Percentiles rank a stretch among this genome's conserved stretches.
These are phyloP conservation scores for Calendula officinalis DNA, from an alignment of 129 eudicot genomes.

Conservation along the genomic window DNA sequence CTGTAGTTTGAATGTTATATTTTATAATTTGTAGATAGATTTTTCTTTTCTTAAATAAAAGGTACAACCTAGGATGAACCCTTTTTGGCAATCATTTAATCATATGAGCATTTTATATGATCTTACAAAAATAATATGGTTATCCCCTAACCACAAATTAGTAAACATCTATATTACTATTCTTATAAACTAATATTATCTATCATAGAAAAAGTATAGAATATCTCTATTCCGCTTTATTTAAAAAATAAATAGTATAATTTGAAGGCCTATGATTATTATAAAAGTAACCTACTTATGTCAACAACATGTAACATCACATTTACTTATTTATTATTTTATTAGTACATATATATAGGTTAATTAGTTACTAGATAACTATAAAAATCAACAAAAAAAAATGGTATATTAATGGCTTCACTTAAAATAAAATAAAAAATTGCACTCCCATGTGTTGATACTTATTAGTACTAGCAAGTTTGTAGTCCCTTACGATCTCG, in stretches of 20 bases:
- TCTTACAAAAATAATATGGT: conserved; percentile 8
- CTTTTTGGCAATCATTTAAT: conserved; percentile 28
- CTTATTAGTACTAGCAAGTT: no score
- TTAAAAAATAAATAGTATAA: background rate
- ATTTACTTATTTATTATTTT: no score
- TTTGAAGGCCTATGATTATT: background rate
- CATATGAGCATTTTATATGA: conserved; percentile 18
- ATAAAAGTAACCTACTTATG: no score
- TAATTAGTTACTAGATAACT: no score
- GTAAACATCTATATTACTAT: conserved; percentile 27
- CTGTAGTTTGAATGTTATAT: conserved; percentile 23
- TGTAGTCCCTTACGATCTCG: no score
- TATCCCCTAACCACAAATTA: conserved; percentile 29
- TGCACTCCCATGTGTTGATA: no score
- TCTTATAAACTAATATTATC: background rate
- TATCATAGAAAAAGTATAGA: background rate
- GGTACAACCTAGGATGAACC: conserved; percentile 35
- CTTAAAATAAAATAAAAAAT: no score
- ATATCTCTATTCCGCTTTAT: conserved; percentile 3
- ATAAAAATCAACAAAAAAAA: no score
- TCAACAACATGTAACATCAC: no score
- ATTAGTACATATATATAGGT: no score
- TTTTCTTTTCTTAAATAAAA: conserved; percentile 16
- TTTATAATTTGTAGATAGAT: conserved; percentile 12
- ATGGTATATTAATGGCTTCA: no score